phyloP scores from a whole-genome alignment of 1,284 basidiomycete genomes.

The Ganoderma meredithae region DNA sequence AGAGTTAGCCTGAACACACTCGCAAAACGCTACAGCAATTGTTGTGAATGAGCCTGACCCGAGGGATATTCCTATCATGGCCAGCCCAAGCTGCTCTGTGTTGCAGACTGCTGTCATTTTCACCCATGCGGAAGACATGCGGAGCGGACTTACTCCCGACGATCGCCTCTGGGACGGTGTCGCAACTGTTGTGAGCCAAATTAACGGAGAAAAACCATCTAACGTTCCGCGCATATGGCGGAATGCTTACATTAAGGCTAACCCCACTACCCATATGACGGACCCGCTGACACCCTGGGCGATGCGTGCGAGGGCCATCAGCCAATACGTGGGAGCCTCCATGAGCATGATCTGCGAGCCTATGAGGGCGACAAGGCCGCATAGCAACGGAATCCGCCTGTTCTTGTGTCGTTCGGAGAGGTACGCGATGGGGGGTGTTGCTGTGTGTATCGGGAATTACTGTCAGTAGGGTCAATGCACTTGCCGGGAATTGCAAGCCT shows the following conservation, averaged over 20 bases:
- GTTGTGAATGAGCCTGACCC: slow-evolving; percentile 51
- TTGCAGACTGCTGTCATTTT: slow-evolving; percentile 1
- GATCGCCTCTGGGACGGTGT: slow-evolving; percentile 65
- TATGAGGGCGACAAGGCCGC: slow-evolving; percentile 63
- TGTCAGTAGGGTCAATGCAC: not conserved
- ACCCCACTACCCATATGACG: slow-evolving; percentile 78
- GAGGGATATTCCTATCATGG: slow-evolving; percentile 72
- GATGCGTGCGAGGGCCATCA: slow-evolving; percentile 77
- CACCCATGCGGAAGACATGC: not conserved
- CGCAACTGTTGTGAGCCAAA: slow-evolving; percentile 56
- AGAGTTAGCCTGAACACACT: not conserved
- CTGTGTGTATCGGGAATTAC: slow-evolving; percentile 43
- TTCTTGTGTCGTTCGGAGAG: slow-evolving; percentile 68
- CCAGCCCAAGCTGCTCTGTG: slow-evolving; percentile 74
- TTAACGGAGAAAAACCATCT: not conserved
- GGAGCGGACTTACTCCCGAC: slow-evolving; percentile 61
- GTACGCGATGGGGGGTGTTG: slow-evolving; percentile 74
- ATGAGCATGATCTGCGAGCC: slow-evolving; percentile 77
- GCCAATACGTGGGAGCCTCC: slow-evolving; percentile 73
- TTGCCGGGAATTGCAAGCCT: slow-evolving; percentile 14
- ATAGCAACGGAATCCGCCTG: slow-evolving; percentile 64
- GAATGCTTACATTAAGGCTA: slow-evolving; percentile 68
- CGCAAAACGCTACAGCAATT: not conserved
- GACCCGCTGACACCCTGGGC: slow-evolving; percentile 79
- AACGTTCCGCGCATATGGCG: slow-evolving; percentile 12